Percentiles rank a stretch among this genome's conserved stretches.
phyloP scores from a whole-genome alignment of 352 stramenopile genomes.

The Globisporangium splendens region DNA sequence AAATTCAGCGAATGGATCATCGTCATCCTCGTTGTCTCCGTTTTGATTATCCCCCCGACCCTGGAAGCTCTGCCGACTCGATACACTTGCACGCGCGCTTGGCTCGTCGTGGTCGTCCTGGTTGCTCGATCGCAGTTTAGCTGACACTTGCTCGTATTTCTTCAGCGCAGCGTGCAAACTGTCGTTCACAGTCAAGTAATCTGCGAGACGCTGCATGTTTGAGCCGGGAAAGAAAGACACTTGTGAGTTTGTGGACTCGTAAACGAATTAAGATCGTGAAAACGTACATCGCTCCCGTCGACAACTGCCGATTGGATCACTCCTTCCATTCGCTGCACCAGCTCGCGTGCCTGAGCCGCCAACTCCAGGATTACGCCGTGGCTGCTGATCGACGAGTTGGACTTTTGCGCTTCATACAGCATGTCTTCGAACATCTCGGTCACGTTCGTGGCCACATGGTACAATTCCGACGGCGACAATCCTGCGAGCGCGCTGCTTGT shows the following conservation, averaged over 20 bases:
- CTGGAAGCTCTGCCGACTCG: too few relatives aligned
- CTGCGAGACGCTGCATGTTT: conserved; percentile 40
- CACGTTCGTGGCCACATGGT: conserved; percentile 61
- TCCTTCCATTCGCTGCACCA: conserved; percentile 55
- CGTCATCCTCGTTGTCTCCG: conserved; percentile 22
- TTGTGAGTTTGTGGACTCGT: too few relatives aligned
- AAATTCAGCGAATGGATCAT: conserved; percentile 67
- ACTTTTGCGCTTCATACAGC: conserved; percentile 61
- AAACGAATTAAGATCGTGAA: too few relatives aligned
- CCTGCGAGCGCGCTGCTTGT: conserved; percentile 41
- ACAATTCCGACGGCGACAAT: conserved; percentile 55
- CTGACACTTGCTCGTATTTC: conserved; percentile 45
- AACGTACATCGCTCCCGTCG: conserved; percentile 43
- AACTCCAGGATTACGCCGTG: conserved; percentile 73
- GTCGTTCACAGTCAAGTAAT: conserved; percentile 73
- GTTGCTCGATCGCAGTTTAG: conserved; percentile 18
- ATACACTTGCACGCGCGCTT: too few relatives aligned
- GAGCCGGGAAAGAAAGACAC: too few relatives aligned
- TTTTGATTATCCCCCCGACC: conserved; percentile 11
- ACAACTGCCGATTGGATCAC: conserved; percentile 59
- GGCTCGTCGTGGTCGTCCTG: conserved; percentile 13
- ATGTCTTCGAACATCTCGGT: conserved; percentile 85
- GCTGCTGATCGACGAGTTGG: conserved; percentile 31
- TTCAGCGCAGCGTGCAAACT: conserved; percentile 52
- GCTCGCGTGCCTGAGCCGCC: conserved; percentile 49